These are phyloP conservation scores for Leccinum holopus DNA, from an alignment of 1,284 basidiomycete genomes.

Conservation along the genomic window DNA sequence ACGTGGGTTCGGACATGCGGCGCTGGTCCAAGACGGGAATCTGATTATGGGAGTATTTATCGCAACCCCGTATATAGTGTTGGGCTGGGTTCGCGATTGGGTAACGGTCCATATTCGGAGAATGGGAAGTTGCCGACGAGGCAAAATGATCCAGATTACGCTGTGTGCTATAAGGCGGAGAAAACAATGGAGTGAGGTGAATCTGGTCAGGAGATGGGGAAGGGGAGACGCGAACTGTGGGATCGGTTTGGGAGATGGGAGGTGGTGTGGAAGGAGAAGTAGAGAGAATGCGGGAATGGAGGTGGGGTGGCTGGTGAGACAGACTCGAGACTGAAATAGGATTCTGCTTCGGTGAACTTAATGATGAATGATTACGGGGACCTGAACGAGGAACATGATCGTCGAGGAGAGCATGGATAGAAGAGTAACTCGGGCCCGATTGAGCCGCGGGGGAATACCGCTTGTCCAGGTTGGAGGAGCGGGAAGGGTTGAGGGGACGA, in stretches of 20 bases:
- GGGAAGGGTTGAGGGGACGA: neutral
- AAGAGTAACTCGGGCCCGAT: constrained; percentile 16
- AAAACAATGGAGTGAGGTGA: constrained; percentile 39
- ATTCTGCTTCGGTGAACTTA: constrained; percentile 14
- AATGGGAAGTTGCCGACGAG: constrained; percentile 39
- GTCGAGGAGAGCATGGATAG: constrained; percentile 12
- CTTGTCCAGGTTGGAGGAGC: constrained; percentile 12
- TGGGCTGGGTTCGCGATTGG: constrained; percentile 35
- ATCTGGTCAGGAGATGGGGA: constrained; percentile 45
- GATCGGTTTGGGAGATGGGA: constrained; percentile 10
- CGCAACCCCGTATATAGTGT: constrained; percentile 37
- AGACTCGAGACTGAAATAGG: constrained; percentile 15
- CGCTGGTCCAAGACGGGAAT: constrained; percentile 48
- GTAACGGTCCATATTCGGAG: constrained; percentile 40
- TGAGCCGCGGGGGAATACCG: constrained; percentile 4
- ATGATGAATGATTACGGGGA: constrained; percentile 14
- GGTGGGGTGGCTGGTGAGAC: constrained; percentile 17
- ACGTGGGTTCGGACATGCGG: constrained; percentile 63
- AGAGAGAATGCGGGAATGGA: constrained; percentile 7
- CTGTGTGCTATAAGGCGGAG: constrained; percentile 44
- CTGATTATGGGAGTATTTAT: constrained; percentile 42
- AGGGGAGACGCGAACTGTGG: constrained; percentile 34
- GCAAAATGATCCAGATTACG: constrained; percentile 44
- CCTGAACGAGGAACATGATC: constrained; percentile 15
- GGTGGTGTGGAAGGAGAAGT: constrained; percentile 2